Conservation (phyloP, 2,329 filamentous ascomycete genomes). For the Fusarium sublunatum region DNA sequence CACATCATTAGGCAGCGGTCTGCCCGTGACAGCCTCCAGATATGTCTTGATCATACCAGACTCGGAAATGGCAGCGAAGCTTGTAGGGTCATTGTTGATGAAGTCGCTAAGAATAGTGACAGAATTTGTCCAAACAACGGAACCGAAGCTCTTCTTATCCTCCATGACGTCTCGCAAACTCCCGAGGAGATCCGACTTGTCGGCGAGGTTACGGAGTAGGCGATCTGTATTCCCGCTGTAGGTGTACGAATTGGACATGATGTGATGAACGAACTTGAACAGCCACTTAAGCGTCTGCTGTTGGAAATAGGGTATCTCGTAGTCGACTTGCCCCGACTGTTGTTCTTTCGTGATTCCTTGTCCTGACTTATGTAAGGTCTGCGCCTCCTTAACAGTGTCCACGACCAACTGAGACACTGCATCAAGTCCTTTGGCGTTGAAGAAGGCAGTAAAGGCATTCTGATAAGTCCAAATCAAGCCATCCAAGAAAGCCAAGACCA, state of each 20-base stretch:
- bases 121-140: constrained; percentile 94
- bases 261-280: constrained; percentile 95
- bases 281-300: constrained; percentile 94
- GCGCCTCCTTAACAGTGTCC: constrained; percentile 78
- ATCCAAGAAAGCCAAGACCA: constrained; percentile 88
- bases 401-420: constrained; percentile 89
- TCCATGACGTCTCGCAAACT: constrained; percentile 85
- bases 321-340: constrained; percentile 89
- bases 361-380: constrained; percentile 73
- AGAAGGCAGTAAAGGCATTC: constrained; percentile 85
- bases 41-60: constrained; percentile 89
- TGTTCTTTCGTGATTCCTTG: constrained; percentile 74
- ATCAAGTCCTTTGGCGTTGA: constrained; percentile 85
- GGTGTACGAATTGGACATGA: constrained; percentile 81
- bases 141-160: constrained; percentile 83
- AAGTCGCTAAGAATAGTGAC: constrained; percentile 94
- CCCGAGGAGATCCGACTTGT: constrained; percentile 85
- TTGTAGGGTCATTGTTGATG: constrained; percentile 98
- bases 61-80: constrained; percentile 94
- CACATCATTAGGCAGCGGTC: constrained; percentile 53
- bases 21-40: constrained; percentile 80
- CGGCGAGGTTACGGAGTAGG: constrained; percentile 89
- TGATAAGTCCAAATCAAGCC: constrained; percentile 86
- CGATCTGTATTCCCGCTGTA: constrained; percentile 87
- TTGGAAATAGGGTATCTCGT: constrained; percentile 90